Evolutionary conservation across 345 rosid genomes (phyloP).

Genomic region (Xanthoceras sorbifolium): DNA sequence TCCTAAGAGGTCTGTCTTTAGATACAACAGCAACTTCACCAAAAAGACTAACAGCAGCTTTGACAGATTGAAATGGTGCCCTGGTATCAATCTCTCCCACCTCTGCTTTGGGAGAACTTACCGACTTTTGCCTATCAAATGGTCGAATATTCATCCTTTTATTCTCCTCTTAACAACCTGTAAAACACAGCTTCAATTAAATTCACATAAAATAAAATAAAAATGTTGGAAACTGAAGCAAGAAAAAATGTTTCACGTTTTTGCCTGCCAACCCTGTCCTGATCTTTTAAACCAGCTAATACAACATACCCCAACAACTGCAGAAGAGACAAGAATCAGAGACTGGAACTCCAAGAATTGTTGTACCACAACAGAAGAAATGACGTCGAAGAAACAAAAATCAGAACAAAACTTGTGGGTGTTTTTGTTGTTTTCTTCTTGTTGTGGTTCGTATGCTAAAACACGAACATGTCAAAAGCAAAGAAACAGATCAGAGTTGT

Average conservation of each 20-base stretch:
- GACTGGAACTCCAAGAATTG: too few species aligned
- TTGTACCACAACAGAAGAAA: neutral
- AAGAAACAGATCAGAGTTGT: neutral
- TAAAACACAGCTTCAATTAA: neutral
- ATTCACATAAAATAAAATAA: too few species aligned
- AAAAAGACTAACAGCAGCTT: slow-evolving; percentile 87
- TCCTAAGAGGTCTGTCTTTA: slow-evolving; percentile 39
- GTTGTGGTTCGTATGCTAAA: neutral
- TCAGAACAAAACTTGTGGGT: neutral
- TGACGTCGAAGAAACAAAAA: neutral
- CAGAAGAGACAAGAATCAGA: too few species aligned
- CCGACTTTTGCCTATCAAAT: slow-evolving; percentile 23
- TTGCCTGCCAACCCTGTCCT: too few species aligned
- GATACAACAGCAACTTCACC: slow-evolving; percentile 63
- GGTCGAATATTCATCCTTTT: slow-evolving; percentile 54
- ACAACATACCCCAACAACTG: neutral
- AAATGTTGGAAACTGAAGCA: neutral
- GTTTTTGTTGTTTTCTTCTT: neutral
- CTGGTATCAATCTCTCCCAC: slow-evolving; percentile 94
- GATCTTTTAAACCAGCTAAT: too few species aligned
- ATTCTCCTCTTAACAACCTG: slow-evolving; percentile 12
- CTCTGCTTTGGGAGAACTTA: slow-evolving; percentile 64
- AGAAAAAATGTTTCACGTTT: neutral
- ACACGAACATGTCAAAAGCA: neutral
- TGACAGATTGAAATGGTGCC: slow-evolving; percentile 91